Evolutionary conservation across 768 basidiomycete genomes (phyloP).

Genomic region (Omphalotus guepiniiformis): DNA sequence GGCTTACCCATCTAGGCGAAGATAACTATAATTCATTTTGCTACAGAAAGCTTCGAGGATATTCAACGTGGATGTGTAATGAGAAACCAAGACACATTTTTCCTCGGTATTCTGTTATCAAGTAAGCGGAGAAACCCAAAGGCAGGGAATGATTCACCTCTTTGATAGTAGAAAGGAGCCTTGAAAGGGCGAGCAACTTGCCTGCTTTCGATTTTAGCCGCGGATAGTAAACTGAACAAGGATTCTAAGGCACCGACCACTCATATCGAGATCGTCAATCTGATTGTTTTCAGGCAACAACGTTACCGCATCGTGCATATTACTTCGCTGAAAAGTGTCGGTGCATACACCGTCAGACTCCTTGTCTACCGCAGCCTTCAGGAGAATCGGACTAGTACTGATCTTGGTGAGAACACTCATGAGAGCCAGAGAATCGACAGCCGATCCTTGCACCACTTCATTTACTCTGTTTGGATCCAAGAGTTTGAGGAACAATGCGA

Average conservation of each 20-base stretch:
- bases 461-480: slow-evolving; percentile 69
- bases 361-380: slow-evolving; percentile 75
- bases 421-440: slow-evolving; percentile 73
- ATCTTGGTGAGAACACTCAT: slow-evolving; percentile 85
- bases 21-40: slow-evolving; percentile 68
- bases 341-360: slow-evolving; percentile 39
- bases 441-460: slow-evolving; percentile 63
- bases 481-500: slow-evolving; percentile 72
- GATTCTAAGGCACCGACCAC: slow-evolving; percentile 49
- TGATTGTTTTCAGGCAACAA: slow-evolving; percentile 56
- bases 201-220: slow-evolving; percentile 39
- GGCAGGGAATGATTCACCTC: slow-evolving; percentile 35
- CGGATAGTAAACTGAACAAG: background rate
- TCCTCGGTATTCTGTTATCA: slow-evolving; percentile 67
- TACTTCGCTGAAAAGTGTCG: slow-evolving; percentile 39
- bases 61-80: slow-evolving; percentile 92
- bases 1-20: slow-evolving; percentile 81
- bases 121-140: slow-evolving; percentile 5
- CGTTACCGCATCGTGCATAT: slow-evolving; percentile 55
- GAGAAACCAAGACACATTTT: slow-evolving; percentile 95
- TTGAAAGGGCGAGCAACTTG: slow-evolving; percentile 66
- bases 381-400: slow-evolving; percentile 86
- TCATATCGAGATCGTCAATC: slow-evolving; percentile 71
- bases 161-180: slow-evolving; percentile 55
- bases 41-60: slow-evolving; percentile 86